Evolutionary conservation across 192 early-diverging fungal species (phyloP).

Genomic region (Anaeromyces robustus): DNA sequence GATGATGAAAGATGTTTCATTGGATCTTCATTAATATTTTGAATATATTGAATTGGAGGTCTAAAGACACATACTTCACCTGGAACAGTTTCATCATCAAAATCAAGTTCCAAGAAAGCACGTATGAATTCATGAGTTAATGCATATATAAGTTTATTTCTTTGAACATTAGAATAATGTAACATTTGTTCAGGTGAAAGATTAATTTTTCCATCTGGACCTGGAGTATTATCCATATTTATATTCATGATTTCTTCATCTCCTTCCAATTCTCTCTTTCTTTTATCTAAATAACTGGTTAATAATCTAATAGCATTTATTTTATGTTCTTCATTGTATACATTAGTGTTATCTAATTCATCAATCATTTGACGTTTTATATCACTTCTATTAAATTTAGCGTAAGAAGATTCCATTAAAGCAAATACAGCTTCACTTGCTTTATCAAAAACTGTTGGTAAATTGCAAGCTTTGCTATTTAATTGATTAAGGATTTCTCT

Average conservation of each 20-base stretch:
- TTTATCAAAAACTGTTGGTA: background rate
- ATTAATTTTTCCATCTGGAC: background rate
- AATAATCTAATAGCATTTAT: background rate
- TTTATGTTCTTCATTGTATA: background rate
- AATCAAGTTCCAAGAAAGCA: background rate
- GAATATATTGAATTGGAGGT: background rate
- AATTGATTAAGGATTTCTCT: constrained; percentile 16
- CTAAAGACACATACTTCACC: background rate
- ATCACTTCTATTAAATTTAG: constrained; percentile 15
- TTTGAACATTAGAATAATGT: background rate
- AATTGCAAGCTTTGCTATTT: constrained; percentile 11
- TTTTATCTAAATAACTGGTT: background rate
- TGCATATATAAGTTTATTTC: background rate
- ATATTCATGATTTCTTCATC: background rate
- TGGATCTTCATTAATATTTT: background rate
- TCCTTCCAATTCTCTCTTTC: background rate
- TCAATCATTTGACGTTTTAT: background rate
- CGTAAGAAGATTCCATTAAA: constrained; percentile 25
- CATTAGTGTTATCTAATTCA: background rate
- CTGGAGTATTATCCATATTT: background rate
- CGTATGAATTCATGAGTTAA: background rate
- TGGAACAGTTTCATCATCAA: background rate
- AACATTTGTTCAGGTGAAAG: background rate
- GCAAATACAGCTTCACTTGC: constrained; percentile 18
- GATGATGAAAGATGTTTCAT: background rate